These are phyloP conservation scores for Mycena vulgaris DNA, from an alignment of 768 basidiomycete genomes.

Conservation along the genomic window DNA sequence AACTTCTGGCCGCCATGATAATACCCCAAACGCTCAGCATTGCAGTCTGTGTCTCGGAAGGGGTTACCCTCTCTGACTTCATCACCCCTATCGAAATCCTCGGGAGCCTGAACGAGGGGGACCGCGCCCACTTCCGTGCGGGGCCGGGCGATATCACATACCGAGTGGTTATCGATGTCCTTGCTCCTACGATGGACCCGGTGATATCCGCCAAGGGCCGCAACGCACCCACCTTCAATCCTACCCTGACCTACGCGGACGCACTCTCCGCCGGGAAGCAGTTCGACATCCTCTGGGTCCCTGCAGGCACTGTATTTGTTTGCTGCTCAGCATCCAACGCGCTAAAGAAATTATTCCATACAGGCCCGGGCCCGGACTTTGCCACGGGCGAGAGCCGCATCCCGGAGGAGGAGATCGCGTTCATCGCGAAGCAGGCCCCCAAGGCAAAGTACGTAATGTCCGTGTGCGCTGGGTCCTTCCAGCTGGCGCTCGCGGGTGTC, in stretches of 20 bases:
- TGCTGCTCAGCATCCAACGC: no score
- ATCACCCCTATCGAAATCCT: constrained; percentile 34
- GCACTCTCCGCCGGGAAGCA: constrained; percentile 31
- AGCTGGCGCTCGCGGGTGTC: constrained; percentile 28
- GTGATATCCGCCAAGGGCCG: constrained; percentile 15
- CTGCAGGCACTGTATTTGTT: constrained; percentile 21
- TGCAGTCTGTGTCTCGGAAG: constrained; percentile 33
- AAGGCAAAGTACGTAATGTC: constrained; percentile 51
- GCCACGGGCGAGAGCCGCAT: constrained; percentile 1
- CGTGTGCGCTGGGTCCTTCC: constrained; percentile 52
- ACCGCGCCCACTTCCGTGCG: background rate
- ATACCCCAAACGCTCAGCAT: constrained; percentile 31
- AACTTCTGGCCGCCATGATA: no score
- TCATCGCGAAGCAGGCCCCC: constrained; percentile 46
- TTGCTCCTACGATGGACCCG: constrained; percentile 31
- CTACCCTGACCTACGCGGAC: constrained; percentile 31
- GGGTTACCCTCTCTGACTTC: constrained; percentile 38
- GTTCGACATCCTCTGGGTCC: constrained; percentile 34
- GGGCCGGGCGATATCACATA: constrained; percentile 17
- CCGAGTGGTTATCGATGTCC: constrained; percentile 24
- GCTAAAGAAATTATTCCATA: background rate
- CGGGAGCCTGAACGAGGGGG: constrained; percentile 22
- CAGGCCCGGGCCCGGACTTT: constrained; percentile 25
- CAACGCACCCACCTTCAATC: constrained; percentile 26
- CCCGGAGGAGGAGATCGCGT: constrained; percentile 37